phyloP scores from a whole-genome alignment of 257 asterid genomes.

The Dorcoceras hygrometricum region DNA sequence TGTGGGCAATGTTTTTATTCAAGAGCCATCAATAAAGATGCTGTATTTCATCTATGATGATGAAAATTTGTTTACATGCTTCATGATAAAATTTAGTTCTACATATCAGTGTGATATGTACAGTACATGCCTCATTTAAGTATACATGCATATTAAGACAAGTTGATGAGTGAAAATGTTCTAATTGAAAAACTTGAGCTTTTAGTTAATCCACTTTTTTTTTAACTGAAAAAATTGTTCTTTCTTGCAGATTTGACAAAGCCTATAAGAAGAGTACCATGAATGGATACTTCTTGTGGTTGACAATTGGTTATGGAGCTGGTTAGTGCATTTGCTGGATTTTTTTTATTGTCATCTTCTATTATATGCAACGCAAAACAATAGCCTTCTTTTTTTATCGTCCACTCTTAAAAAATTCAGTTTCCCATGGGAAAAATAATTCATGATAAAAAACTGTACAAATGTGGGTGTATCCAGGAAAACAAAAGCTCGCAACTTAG shows the following conservation, averaged over 20 bases:
- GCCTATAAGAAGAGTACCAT: slow-evolving; percentile 59
- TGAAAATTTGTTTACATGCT: background rate
- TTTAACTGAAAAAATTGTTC: slow-evolving; percentile 21
- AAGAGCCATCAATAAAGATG: background rate
- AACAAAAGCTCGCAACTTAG: background rate
- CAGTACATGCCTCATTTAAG: background rate
- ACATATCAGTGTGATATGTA: slow-evolving; percentile 1
- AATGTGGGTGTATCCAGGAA: no score
- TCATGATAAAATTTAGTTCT: background rate
- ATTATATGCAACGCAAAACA: background rate
- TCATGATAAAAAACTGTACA: background rate
- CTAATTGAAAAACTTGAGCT: background rate
- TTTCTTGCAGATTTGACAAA: slow-evolving; percentile 76
- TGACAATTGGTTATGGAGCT: slow-evolving; percentile 77
- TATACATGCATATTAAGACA: background rate
- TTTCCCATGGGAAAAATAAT: background rate
- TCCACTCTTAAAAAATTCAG: background rate
- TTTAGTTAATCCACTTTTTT: background rate
- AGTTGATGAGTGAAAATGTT: slow-evolving; percentile 1
- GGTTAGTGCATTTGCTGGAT: slow-evolving; percentile 51
- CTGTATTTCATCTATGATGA: background rate
- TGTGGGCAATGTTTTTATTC: background rate
- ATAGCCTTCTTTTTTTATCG: background rate
- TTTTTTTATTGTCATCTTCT: slow-evolving; percentile 13
- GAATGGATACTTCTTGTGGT: slow-evolving; percentile 84